Conservation (phyloP, 257 asterid genomes). For the Solanum verrucosum region DNA sequence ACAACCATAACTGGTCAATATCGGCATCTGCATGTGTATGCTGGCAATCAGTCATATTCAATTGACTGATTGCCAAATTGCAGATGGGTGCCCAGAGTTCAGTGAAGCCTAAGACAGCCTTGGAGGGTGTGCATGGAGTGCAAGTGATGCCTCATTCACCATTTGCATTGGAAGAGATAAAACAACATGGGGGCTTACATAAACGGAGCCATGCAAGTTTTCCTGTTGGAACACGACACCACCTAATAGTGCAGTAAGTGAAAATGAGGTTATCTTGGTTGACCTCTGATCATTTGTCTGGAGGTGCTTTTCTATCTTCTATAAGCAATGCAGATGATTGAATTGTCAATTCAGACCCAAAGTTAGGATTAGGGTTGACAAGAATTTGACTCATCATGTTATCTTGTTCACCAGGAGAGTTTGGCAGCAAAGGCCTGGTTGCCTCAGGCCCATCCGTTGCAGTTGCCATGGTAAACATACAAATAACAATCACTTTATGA, state of each 20-base stretch:
- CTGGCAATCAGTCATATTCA: slow-evolving; percentile 66
- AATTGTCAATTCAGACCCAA: neutral
- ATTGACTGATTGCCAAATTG: slow-evolving; percentile 70
- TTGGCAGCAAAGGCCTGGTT: slow-evolving; percentile 80
- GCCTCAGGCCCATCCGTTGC: slow-evolving; percentile 67
- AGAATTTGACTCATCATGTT: neutral
- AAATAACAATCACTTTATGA: neutral
- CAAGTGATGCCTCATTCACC: slow-evolving; percentile 72
- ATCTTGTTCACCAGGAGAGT: slow-evolving; percentile 41
- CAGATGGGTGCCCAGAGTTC: slow-evolving; percentile 51
- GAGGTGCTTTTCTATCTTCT: neutral
- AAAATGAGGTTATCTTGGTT: neutral
- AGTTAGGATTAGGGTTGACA: neutral
- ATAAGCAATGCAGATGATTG: neutral
- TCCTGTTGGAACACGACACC: slow-evolving; percentile 26
- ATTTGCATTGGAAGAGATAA: slow-evolving; percentile 50
- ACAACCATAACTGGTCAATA: slow-evolving; percentile 5
- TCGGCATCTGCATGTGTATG: slow-evolving; percentile 11
- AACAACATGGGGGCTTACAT: slow-evolving; percentile 37
- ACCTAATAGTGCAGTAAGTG: slow-evolving; percentile 48
- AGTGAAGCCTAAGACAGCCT: slow-evolving; percentile 32
- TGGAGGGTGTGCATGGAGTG: slow-evolving; percentile 63
- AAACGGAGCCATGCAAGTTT: slow-evolving; percentile 22
- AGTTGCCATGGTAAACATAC: slow-evolving; percentile 38
- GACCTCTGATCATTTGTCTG: neutral